Evolutionary conservation across 805 yeast genomes (phyloP), one percentile per base, ranked within the genome.

Genomic region (Ogataea philodendri): DNA sequence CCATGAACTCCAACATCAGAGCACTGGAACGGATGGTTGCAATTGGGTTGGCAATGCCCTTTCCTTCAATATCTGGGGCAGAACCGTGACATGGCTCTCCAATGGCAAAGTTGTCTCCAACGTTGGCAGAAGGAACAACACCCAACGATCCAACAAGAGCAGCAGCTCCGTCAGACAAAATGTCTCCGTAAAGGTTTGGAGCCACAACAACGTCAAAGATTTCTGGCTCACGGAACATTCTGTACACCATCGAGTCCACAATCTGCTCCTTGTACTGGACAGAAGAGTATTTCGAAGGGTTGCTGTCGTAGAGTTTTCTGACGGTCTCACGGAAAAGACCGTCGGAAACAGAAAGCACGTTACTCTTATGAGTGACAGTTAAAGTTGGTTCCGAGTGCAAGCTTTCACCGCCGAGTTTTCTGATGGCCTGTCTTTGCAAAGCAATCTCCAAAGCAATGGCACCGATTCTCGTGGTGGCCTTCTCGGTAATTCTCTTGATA

Each of bases 41-140:
- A 56, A 93, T 81, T 48, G 98, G 98, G 75, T 90, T 90, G 35
- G 96, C 76, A 53, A 87, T 85, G 54, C 93, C 93, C 65, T 75
- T 81, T 53, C 98, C 98, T 61, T 89, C 96, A 50, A 93, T 93
- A 63, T 93, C 98, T 39, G 98, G 98, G 37, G 98, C 98, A 38
- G 96, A 85, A 44, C 98, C 98, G 67, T 93, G 98, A 61, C 97
- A 89, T 59, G 98, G 98, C 69, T 93, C 98, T 62, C 98, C 98
- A 59, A 93, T 87, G 46, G 94, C 97, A 59, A 93, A 90, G 60
- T 73, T 67, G 60, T 88, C 96, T 56, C 98, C 98, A 46, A 93
- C 98, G 58, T 93, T 93, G 43, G 97, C 97, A 36, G 95, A 83
- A 55, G 98, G 97, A 39, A 93, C 97, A 39, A 93, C 95, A 59